phyloP scores from a whole-genome alignment of 306 rosid genomes.

The Cucurbita pepo region DNA sequence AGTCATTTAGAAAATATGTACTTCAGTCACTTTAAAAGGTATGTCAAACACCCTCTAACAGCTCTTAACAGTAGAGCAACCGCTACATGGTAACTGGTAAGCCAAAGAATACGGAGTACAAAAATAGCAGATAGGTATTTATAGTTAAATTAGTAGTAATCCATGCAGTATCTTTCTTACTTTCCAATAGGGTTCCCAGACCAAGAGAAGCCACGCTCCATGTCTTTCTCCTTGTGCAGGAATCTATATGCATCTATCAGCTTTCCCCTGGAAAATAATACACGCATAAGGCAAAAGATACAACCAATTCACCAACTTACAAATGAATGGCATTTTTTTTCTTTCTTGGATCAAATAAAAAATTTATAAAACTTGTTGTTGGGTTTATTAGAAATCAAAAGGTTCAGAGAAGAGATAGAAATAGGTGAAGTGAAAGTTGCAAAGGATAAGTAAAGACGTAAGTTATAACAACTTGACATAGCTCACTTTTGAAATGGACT shows the following conservation, averaged over 20 bases:
- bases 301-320: neutral
- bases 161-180: slow-evolving; percentile 29
- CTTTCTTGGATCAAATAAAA: neutral
- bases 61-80: neutral
- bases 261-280: slow-evolving; percentile 55
- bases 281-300: slow-evolving; percentile 8
- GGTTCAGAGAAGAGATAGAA: neutral
- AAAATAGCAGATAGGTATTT: neutral
- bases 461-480: neutral
- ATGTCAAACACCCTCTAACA: neutral
- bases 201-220: slow-evolving; percentile 89
- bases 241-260: slow-evolving; percentile 83
- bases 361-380: neutral
- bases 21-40: neutral
- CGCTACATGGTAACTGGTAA: neutral
- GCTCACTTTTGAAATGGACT: neutral
- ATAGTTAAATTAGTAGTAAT: neutral
- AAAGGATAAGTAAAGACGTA: neutral
- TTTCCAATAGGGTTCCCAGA: slow-evolving; percentile 87
- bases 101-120: neutral
- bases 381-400: neutral
- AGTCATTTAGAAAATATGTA: neutral
- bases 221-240: slow-evolving; percentile 68
- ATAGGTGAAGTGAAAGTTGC: neutral
- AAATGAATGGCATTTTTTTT: neutral